Base-by-base conservation (phyloP, 2,329 filamentous ascomycete genomes). In the Thelonectria rubi region DNA sequence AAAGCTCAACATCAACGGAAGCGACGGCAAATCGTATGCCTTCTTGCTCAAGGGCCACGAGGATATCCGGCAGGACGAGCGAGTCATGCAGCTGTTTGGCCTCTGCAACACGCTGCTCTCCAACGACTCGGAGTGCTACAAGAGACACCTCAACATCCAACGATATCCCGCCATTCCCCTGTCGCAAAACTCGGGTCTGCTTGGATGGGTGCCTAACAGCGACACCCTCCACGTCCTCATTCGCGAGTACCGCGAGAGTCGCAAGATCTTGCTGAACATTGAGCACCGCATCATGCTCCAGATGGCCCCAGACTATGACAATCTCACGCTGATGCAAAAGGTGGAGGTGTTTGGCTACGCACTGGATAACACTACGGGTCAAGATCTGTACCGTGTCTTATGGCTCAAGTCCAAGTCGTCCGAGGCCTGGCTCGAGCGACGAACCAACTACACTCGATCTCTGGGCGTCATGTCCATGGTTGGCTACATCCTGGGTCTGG, bases 401-500 rank as follows among this genome's bases (percentile, higher is more conserved):
- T 99, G 96, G 95, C 85, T 99, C 69, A 99, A 99, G 86, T 97
- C 93, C 74, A 97, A 97, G 83, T 97, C 92, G 64, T 97, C 94
- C 0, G 95, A 99, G 77, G 91, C 94, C 2, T 99, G 95, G 95
- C 88, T 99, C 34, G 95, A 98, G 77, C 87, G 95, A 45, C 91
- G 95, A 55, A 99, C 96, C n/a, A 99, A 97, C 75, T 99, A 99
- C 80, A 99, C 95, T 17, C 91, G 95, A 60, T 98, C 94, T 1
- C 84, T 99, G 2, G 95, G 93, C 70, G 95, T 99, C 72, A 99
- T 99, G 95, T 97, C 93, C n/a, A 99, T 99, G 93, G 95, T 98
- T n/a, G 95, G 95, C 65, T 99, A 99, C 77, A 98, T 99, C 67
- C 88, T 99, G 20, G 96, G 95, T 62, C 84, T 99, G 14, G 95